Evolutionary conservation across 305 asterid genomes (phyloP).

Genomic region (Fraxinus nigra): DNA sequence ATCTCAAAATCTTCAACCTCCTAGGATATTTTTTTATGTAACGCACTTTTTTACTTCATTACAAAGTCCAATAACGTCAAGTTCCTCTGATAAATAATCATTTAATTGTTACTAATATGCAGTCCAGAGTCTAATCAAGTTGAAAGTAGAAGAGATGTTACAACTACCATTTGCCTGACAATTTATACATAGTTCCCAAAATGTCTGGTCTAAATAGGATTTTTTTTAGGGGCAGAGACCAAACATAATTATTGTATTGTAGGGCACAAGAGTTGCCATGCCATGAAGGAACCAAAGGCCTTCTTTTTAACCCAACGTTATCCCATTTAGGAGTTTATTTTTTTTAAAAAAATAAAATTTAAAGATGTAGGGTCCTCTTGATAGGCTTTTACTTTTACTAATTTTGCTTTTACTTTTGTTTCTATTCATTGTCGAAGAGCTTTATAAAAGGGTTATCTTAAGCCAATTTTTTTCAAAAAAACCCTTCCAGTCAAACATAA

Average conservation of each 20-base stretch:
- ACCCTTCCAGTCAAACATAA: no score
- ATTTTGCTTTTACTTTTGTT: neutral
- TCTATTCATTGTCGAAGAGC: neutral
- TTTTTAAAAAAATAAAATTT: no score
- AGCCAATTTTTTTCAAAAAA: no score
- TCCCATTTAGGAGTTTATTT: neutral
- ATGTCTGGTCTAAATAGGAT: neutral
- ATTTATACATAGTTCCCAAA: neutral
- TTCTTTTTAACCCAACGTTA: neutral
- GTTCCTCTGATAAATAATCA: neutral
- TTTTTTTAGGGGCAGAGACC: neutral
- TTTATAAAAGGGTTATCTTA: neutral
- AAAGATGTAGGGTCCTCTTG: neutral
- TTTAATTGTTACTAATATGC: neutral
- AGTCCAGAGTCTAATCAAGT: neutral
- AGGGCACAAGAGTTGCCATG: neutral
- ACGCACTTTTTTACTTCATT: neutral
- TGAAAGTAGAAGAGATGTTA: neutral
- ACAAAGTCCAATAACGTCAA: neutral
- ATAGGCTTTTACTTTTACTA: no score
- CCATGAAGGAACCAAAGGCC: neutral
- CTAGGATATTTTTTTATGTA: neutral
- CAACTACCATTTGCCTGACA: neutral
- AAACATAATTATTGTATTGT: neutral
- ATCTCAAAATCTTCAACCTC: neutral